Percentiles rank a stretch among this genome's conserved stretches.
Conservation (phyloP, 2,329 filamentous ascomycete species). For the Aureobasidium sp. region DNA sequence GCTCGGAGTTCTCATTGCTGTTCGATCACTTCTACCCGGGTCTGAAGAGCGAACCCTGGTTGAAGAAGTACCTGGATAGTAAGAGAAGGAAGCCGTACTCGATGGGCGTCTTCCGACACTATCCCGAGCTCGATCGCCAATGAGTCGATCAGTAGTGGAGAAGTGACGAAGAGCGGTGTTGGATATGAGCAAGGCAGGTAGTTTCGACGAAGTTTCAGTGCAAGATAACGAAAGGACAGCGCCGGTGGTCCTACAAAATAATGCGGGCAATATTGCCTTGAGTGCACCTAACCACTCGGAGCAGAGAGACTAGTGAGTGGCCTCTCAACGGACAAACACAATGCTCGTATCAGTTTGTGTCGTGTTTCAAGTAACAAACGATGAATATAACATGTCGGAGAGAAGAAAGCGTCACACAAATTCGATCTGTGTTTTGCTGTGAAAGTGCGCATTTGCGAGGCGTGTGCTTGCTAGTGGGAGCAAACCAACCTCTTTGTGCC, state of each 20-base stretch:
- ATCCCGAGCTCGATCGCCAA: conserved; percentile 61
- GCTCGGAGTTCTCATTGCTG: conserved; percentile 53
- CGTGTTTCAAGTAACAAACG: no score
- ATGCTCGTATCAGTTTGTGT: background rate
- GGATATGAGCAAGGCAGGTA: background rate
- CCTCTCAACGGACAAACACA: background rate
- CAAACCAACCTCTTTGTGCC: background rate
- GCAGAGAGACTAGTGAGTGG: background rate
- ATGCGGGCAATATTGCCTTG: background rate
- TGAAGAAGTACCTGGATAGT: conserved; percentile 64
- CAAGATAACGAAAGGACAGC: background rate
- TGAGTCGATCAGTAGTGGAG: conserved; percentile 18
- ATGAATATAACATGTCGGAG: background rate
- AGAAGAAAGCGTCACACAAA: background rate
- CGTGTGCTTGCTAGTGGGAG: background rate
- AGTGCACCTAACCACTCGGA: no score
- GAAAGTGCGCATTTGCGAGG: background rate
- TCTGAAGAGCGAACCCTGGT: conserved; percentile 55
- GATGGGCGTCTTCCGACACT: conserved; percentile 63
- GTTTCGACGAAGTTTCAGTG: background rate
- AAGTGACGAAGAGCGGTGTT: background rate
- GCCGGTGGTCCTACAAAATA: background rate
- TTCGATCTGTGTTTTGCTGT: background rate
- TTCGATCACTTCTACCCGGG: conserved; percentile 56
- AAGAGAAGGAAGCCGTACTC: conserved; percentile 55